phyloP scores from a whole-genome alignment of 2,329 filamentous ascomycete species.

The Apiospora aurea region DNA sequence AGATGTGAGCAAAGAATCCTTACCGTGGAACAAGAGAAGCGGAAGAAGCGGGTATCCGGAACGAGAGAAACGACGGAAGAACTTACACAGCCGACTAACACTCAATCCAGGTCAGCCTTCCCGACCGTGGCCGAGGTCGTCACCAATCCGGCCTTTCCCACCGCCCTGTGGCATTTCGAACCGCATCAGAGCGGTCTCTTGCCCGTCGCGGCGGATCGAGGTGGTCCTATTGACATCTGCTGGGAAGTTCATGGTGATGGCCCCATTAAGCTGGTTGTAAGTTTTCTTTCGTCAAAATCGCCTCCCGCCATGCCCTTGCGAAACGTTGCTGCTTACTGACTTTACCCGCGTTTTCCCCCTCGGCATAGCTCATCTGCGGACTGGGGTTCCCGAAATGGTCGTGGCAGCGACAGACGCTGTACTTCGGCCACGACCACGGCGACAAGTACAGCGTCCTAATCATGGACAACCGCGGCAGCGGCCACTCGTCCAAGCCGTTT shows the following conservation, averaged over 20 bases:
- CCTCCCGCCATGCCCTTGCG: not conserved
- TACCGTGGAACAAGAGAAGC: not conserved
- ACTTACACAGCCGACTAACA: not conserved
- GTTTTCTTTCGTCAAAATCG: slow-evolving; percentile 43
- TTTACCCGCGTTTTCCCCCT: slow-evolving; percentile 20
- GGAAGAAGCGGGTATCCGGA: not conserved
- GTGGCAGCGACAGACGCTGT: slow-evolving; percentile 84
- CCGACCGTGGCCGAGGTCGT: slow-evolving; percentile 39
- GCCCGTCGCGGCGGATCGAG: slow-evolving; percentile 71
- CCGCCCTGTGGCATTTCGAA: slow-evolving; percentile 73
- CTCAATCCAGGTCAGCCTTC: slow-evolving; percentile 24
- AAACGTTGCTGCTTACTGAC: not conserved
- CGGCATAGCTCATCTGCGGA: slow-evolving; percentile 77
- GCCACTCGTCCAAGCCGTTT: slow-evolving; percentile 78
- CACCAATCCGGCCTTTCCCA: slow-evolving; percentile 69
- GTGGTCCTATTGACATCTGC: slow-evolving; percentile 77
- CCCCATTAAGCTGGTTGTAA: slow-evolving; percentile 74
- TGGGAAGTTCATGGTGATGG: slow-evolving; percentile 85
- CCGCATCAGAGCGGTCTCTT: slow-evolving; percentile 68
- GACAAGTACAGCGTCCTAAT: slow-evolving; percentile 76
- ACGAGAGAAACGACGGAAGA: not conserved
- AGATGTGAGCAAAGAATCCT: not conserved
- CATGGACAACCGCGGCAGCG: slow-evolving; percentile 86
- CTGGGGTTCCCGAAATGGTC: slow-evolving; percentile 71
- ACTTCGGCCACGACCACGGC: slow-evolving; percentile 77